Base-by-base conservation (phyloP, 108 stramenopile genomes). In the Pseudonitzschia delicatissima region DNA sequence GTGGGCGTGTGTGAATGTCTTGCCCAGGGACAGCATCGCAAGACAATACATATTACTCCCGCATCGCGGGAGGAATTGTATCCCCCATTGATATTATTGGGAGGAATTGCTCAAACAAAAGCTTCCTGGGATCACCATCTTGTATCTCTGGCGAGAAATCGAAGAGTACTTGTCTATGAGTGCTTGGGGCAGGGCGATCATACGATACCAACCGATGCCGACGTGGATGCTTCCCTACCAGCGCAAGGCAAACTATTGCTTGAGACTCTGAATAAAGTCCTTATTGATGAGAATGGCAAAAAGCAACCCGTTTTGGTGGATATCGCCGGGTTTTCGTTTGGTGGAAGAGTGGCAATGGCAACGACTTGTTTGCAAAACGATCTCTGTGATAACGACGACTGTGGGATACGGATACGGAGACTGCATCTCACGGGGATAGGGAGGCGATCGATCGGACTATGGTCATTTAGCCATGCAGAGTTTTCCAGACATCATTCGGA, bases 341-440 rank as follows among this genome's bases (percentile, higher is more conserved):
- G 86, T 49, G 87, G 79, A 15, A 66, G 87, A 60, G 69, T 87
- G 15, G 79, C 79, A 32, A 71, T 87, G 80, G 87, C 87, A 25
- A 66, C 71, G 4, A 74, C 74, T 18, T 55, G 67, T 40, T n/a
- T 70, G 62, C 45, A 64, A 44, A 76, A 68, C 3, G 45, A 4
- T 45, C 18, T n/a, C 15, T n/a, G 15, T 3, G 3, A 45, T 6
- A 33, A 8, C 29, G 21, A n/a, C 29, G 31, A 12, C 32, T 6
- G 31, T 2, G 0, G 32, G 2, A 33, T 55, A 11, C 55, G 68
- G 17, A 79, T 87, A 35, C 72, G 74, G 1, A 68, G 68, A 17
- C 40, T 87, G 37, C 83, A 87, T 66, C 47, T 87, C 36, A 82
- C 87, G 28, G 87, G 87, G 28, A 83, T 87, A n/a, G 3, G 76